Base-by-base conservation (phyloP, 208 protist genomes). In the Zelonia costaricensis region DNA sequence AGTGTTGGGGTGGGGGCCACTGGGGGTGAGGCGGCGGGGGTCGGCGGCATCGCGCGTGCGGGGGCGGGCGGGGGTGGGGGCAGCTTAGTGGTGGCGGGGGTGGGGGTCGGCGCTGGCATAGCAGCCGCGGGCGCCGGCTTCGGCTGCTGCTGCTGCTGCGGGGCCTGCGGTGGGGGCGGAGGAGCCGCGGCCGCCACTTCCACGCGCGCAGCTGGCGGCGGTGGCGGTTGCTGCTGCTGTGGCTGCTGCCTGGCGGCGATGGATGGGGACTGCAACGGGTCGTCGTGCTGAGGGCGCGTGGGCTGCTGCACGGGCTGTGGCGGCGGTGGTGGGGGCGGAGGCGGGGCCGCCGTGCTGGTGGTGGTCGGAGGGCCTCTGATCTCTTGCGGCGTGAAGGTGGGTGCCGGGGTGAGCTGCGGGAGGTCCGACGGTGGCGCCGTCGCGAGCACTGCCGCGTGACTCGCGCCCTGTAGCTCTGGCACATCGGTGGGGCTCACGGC, bases 231-330 rank as follows among this genome's bases (percentile, higher is more conserved):
- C n/a, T 27, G 28, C 48, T 36, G 47, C 25, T 27, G 47, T 18
- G 49, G 13, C 16, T 10, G 20, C 52, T 42, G 35, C 35, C 13
- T 45, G 28, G 43, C 36, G n/a, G n/a, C n/a, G n/a, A n/a, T n/a
- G n/a, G n/a, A n/a, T n/a, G 35, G 42, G 0, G 53, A 59, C 54
- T 48, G 31, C 25, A 58, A 15, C 36, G 56, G 30, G 36, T 69
- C 43, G 18, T 69, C 55, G 33, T 54, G 39, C n/a, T 39, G 53
- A 7, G 15, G 18, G n/a, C 28, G 49, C 25, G 57, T 39, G n/a
- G 54, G n/a, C 1, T 12, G n/a, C n/a, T 23, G 30, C 25, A 48
- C 9, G 0, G 28, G 3, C n/a, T 20, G 35, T n/a, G 9, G 33
- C 10, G 51, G 31, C 7, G 27, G 35, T 20, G 10, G 22, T 22